These are phyloP conservation scores for Aspergillus sp. DNA, from an alignment of 2,329 filamentous ascomycete species.

Conservation along the genomic window DNA sequence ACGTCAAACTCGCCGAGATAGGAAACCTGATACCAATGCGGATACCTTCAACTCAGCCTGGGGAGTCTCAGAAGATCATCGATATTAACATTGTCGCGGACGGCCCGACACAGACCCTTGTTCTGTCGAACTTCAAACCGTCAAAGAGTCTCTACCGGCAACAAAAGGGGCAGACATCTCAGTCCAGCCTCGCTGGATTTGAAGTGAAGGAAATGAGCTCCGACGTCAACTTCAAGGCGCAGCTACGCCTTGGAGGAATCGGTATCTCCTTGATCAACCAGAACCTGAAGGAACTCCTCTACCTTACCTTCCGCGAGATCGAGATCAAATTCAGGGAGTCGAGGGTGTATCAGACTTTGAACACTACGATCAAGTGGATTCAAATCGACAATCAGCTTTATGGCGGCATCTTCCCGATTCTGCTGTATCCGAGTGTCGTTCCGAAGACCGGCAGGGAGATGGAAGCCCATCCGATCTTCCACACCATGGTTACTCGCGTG, in stretches of 20 bases:
- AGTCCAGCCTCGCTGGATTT: conserved; percentile 61
- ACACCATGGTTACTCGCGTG: conserved; percentile 81
- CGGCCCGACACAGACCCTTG: conserved; percentile 87
- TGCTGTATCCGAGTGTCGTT: conserved; percentile 93
- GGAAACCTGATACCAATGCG: conserved; percentile 94
- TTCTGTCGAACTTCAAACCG: conserved; percentile 85
- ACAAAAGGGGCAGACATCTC: conserved; percentile 46
- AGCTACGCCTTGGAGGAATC: conserved; percentile 78
- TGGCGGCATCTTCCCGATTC: conserved; percentile 93
- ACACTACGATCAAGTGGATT: conserved; percentile 92
- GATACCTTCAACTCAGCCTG: conserved; percentile 56
- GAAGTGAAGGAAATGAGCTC: conserved; percentile 91
- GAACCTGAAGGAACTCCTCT: conserved; percentile 84
- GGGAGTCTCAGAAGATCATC: conserved; percentile 68
- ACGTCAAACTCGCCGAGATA: conserved; percentile 92
- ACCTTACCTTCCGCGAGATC: conserved; percentile 85
- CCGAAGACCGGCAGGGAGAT: conserved; percentile 95
- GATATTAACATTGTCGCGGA: conserved; percentile 95
- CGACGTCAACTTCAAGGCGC: conserved; percentile 77
- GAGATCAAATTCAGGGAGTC: conserved; percentile 88
- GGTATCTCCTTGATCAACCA: conserved; percentile 90
- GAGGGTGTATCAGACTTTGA: conserved; percentile 83
- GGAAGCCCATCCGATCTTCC: conserved; percentile 89
- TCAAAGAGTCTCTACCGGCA: conserved; percentile 86
- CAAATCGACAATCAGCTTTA: conserved; percentile 98